Base-by-base conservation (phyloP, 331 rosid species). In the Quercus phellos region DNA sequence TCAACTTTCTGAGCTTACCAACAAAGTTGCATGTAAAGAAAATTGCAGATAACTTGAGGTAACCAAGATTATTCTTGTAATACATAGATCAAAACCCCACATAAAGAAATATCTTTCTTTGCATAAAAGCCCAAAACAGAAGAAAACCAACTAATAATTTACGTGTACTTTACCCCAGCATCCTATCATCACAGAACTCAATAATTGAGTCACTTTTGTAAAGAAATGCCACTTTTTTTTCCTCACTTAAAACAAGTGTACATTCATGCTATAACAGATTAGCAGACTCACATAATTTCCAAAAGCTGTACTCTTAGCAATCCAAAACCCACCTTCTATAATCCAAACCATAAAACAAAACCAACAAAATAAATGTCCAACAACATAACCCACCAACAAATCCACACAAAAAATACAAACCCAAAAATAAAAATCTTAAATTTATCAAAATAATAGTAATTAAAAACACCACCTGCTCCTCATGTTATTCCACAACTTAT, bases 221-320 rank as follows among this genome's bases (percentile, higher is more conserved):
- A 5, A 21, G 69, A 63, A 63, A 63, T 16, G 22, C 8, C 69
- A 63, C 38, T 29, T 63, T 29, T 46, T 27, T 6, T 4, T 8
- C 14, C 12, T 16, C 42, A n/a, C 43, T 0, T 63, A 38, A 21
- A 18, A 21, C 51, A 19, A 42, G 27, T 51, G 26, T 58, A 29
- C 63, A 60, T 58, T 71, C 69, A 78, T 50, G 59, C 77, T 3
- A 58, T 3, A 43, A 77, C 54, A 26, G 18, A 77, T 6, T 51
- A 50, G 74, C 66, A 69, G 35, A 80, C 71, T 69, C 77, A 51
- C 72, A 79, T 38, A 64, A 76, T 79, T 64, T 61, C 78, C 74
- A 67, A 61, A 21, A 68, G 51, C 64, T 13, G 30, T 58, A 46
- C 64, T 22, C 13, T 26, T 11, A 4, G 12, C 69, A 29, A 63